Conservation (phyloP, 495 filamentous ascomycete genomes). For the Gamarada debralockiae region DNA sequence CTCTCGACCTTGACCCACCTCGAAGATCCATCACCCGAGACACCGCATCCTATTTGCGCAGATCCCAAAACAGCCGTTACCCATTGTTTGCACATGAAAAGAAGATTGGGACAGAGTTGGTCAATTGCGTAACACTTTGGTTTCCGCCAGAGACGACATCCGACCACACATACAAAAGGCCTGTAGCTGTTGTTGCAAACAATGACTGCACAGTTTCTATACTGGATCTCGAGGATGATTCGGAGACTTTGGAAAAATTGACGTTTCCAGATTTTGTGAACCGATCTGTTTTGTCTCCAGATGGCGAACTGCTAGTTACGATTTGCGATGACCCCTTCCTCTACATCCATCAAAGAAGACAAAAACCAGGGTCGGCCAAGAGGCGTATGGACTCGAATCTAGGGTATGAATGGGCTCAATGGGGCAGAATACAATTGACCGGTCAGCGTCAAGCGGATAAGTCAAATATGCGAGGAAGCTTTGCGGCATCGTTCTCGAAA, state of each 20-base stretch:
- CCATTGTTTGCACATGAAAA: slow-evolving; percentile 6
- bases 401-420: slow-evolving; percentile 34
- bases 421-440: slow-evolving; percentile 42
- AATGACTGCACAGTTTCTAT: slow-evolving; percentile 86
- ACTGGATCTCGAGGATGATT: slow-evolving; percentile 53
- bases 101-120: slow-evolving; percentile 38
- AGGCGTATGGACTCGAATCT: slow-evolving; percentile 4
- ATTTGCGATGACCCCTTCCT: slow-evolving; percentile 81
- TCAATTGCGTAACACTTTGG: slow-evolving; percentile 57
- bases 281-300: slow-evolving; percentile 86
- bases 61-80: slow-evolving; percentile 13
- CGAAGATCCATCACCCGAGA: slow-evolving; percentile 15
- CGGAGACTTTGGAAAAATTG: slow-evolving; percentile 55
- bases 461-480: slow-evolving; percentile 48
- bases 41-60: background rate
- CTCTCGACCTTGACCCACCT: slow-evolving; percentile 47
- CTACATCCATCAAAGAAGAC: slow-evolving; percentile 67
- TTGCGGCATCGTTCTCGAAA: slow-evolving; percentile 49
- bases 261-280: slow-evolving; percentile 80
- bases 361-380: slow-evolving; percentile 5
- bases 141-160: slow-evolving; percentile 30
- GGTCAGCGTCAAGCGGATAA: slow-evolving; percentile 43
- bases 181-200: slow-evolving; percentile 57
- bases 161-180: slow-evolving; percentile 33
- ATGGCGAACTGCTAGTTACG: slow-evolving; percentile 74